These are phyloP conservation scores for Fragaria iinumae DNA, from an alignment of 306 rosid species.

Conservation along the genomic window DNA sequence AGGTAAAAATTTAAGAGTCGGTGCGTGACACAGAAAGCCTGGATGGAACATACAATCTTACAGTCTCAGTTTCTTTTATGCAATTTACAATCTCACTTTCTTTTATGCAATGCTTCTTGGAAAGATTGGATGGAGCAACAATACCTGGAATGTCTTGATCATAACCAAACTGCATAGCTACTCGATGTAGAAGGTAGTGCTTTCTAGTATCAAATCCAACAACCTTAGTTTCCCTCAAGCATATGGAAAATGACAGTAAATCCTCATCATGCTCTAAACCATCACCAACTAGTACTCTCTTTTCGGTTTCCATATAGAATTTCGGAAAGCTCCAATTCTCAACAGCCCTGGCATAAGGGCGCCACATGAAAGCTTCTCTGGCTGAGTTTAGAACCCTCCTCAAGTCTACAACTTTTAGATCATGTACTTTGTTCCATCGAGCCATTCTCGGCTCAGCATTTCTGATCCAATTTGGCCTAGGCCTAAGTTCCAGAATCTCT, in stretches of 20 bases:
- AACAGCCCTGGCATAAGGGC: constrained; percentile 16
- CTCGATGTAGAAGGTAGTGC: constrained; percentile 51
- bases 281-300: constrained; percentile 13
- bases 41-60: constrained; percentile 36
- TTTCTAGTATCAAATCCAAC: constrained; percentile 39
- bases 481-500: constrained; percentile 9
- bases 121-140: constrained; percentile 2
- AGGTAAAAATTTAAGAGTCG: too few relatives aligned
- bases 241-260: constrained; percentile 23
- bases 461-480: background rate
- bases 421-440: constrained; percentile 10
- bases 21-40: constrained; percentile 26
- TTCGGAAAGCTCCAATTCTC: constrained; percentile 16
- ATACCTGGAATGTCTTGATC: constrained; percentile 53
- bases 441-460: background rate
- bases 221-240: constrained; percentile 39
- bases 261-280: constrained; percentile 15
- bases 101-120: background rate
- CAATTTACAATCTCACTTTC: too few relatives aligned
- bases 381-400: constrained; percentile 8
- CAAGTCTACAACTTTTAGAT: background rate
- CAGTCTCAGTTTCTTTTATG: too few relatives aligned
- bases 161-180: constrained; percentile 62
- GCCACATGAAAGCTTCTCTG: constrained; percentile 20
- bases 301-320: constrained; percentile 30